Conservation (phyloP, 2,329 filamentous ascomycete species). For the Podosphaera fusca region DNA sequence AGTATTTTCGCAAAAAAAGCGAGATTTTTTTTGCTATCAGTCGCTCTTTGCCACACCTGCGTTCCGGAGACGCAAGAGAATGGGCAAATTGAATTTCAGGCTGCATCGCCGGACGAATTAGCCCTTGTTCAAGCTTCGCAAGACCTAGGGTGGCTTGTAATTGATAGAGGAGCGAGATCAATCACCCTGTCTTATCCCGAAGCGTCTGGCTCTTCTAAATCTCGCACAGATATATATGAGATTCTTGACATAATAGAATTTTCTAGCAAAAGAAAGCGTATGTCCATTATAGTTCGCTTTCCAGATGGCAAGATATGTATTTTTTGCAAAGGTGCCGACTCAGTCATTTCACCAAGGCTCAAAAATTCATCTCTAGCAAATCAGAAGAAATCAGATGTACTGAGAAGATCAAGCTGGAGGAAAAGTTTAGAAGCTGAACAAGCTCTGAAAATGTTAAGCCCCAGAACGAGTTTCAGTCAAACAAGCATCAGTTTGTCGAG, state of each 20-base stretch:
- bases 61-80: conserved; percentile 51
- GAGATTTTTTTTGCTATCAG: conserved; percentile 58
- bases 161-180: conserved; percentile 47
- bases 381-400: conserved; percentile 43
- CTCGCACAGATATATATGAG: conserved; percentile 38
- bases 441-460: conserved; percentile 29
- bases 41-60: conserved; percentile 80
- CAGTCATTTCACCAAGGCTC: conserved; percentile 54
- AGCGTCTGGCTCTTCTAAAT: conserved; percentile 7
- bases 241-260: conserved; percentile 79
- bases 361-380: conserved; percentile 50
- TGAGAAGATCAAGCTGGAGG: conserved; percentile 30
- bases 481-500: conserved; percentile 7
- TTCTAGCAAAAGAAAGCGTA: conserved; percentile 68
- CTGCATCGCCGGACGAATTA: conserved; percentile 73
- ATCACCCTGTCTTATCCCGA: conserved; percentile 27
- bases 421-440: conserved; percentile 35
- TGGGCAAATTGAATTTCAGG: conserved; percentile 59
- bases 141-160: conserved; percentile 60
- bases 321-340: conserved; percentile 82
- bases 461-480: conserved; percentile 12
- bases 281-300: conserved; percentile 71
- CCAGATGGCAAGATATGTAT: conserved; percentile 64
- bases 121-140: conserved; percentile 67
- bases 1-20: conserved; percentile 59